Conservation (phyloP, 2,329 filamentous ascomycete species). For the Amauroascus niger region DNA sequence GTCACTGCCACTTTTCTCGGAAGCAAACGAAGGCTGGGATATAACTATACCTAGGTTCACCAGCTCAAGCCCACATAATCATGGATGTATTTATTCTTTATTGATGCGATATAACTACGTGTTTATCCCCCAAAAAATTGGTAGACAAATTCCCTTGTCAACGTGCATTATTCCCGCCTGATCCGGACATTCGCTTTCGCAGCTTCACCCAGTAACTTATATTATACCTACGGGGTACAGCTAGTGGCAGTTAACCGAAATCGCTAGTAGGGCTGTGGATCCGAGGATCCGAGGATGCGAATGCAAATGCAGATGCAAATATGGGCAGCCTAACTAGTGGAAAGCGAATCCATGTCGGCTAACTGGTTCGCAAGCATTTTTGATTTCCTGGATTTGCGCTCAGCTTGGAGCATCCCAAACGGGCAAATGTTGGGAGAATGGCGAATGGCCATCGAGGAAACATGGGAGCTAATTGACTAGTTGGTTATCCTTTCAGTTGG, state of each 20-base stretch:
- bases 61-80: neutral
- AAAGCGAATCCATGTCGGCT: neutral
- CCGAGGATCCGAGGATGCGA: no score
- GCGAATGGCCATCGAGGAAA: neutral
- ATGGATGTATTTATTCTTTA: neutral
- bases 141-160: no score
- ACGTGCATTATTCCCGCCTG: no score
- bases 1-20: no score
- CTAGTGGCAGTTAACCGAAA: no score
- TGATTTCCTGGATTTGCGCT: neutral
- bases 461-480: neutral
- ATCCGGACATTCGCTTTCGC: no score
- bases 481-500: no score
- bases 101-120: neutral
- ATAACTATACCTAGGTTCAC: no score
- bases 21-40: neutral
- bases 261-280: neutral
- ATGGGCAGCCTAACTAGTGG: neutral
- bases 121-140: no score
- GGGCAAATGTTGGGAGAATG: constrained; percentile 8
- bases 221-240: no score
- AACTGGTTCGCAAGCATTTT: neutral
- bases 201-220: no score
- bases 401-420: constrained; percentile 3
- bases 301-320: no score